Conservation (phyloP, 805 yeast species). For the Naumovozyma castellii region DNA sequence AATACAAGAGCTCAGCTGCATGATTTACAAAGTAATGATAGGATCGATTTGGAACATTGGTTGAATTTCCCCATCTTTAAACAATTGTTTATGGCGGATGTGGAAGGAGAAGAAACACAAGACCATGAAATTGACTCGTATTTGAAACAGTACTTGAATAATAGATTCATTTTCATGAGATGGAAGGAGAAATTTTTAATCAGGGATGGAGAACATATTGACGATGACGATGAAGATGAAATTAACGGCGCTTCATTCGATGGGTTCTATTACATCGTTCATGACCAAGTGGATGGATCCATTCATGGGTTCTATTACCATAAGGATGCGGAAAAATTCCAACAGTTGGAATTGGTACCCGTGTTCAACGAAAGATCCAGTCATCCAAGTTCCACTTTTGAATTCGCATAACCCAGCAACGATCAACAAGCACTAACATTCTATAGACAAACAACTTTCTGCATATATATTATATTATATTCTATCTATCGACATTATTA, state of each 20-base stretch:
- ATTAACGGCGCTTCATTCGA: constrained; percentile 74
- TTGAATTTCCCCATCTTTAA: constrained; percentile 44
- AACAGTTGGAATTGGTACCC: constrained; percentile 54
- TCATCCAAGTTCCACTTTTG: constrained; percentile 10
- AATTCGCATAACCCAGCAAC: constrained; percentile 13
- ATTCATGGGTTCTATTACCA: constrained; percentile 79
- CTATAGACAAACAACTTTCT: background rate
- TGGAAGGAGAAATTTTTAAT: constrained; percentile 89
- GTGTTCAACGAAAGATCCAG: too few species aligned
- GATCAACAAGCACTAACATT: background rate
- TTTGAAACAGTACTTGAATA: constrained; percentile 25
- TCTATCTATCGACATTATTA: too few species aligned
- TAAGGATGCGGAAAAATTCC: constrained; percentile 62
- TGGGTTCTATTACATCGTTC: constrained; percentile 83
- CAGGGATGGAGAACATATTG: constrained; percentile 55
- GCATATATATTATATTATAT: background rate
- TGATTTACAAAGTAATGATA: constrained; percentile 54
- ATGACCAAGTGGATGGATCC: constrained; percentile 66
- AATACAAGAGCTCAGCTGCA: constrained; percentile 8
- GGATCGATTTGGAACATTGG: constrained; percentile 60
- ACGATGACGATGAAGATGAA: constrained; percentile 2
- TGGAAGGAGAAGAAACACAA: background rate
- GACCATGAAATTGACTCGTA: background rate
- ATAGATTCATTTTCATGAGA: constrained; percentile 68
- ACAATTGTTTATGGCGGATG: constrained; percentile 7